Percentiles rank a stretch among this genome's conserved stretches.
These are phyloP conservation scores for Phaeophleospora eucalypticola DNA, from an alignment of 2,329 filamentous ascomycete genomes.

Conservation along the genomic window DNA sequence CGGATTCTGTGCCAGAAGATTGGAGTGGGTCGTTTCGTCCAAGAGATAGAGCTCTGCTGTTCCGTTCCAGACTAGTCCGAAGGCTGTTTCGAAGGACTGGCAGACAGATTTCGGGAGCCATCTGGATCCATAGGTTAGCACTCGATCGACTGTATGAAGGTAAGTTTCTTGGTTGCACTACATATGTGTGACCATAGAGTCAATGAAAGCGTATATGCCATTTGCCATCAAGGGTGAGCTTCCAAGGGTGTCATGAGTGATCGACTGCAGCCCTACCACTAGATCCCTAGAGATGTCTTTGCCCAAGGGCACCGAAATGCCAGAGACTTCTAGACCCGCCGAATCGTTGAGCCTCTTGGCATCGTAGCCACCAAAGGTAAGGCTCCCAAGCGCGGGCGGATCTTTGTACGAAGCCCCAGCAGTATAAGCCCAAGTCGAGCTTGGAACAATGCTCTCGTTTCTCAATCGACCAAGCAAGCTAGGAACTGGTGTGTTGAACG, in stretches of 20 bases:
- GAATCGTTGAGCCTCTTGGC: slow-evolving; percentile 31
- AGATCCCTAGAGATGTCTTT: slow-evolving; percentile 24
- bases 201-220: slow-evolving; percentile 30
- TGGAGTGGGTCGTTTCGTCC: slow-evolving; percentile 35
- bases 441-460: slow-evolving; percentile 17
- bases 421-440: slow-evolving; percentile 26
- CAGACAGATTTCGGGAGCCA: slow-evolving; percentile 40
- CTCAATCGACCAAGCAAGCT: slow-evolving; percentile 22
- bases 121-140: too few species aligned
- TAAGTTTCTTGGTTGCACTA: too few species aligned
- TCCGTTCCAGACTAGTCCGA: slow-evolving; percentile 38
- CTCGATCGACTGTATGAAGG: too few species aligned
- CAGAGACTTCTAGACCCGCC: too few species aligned
- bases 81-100: slow-evolving; percentile 37
- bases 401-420: slow-evolving; percentile 29
- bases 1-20: slow-evolving; percentile 33
- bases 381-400: slow-evolving; percentile 26
- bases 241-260: slow-evolving; percentile 21
- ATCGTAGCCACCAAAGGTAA: slow-evolving; percentile 42
- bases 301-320: slow-evolving; percentile 32
- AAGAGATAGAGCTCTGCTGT: slow-evolving; percentile 37
- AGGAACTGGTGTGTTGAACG: slow-evolving; percentile 11
- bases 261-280: slow-evolving; percentile 21
- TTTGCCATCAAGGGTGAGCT: slow-evolving; percentile 23
- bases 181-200: slow-evolving; percentile 40